Evolutionary conservation across 192 early-diverging fungal species (phyloP).

Genomic region (Mortierella antarctica): DNA sequence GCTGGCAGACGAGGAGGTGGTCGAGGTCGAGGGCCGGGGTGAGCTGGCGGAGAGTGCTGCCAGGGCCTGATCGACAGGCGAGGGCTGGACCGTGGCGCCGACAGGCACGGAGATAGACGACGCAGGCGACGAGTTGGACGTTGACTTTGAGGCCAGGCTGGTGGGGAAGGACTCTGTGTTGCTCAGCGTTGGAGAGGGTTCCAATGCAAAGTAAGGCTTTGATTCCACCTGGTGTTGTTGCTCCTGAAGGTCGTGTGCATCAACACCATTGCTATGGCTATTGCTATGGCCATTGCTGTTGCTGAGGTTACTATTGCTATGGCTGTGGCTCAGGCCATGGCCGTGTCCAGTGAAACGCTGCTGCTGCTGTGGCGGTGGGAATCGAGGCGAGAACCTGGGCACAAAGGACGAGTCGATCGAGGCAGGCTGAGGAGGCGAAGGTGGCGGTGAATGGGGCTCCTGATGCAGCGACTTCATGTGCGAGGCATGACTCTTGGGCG

Average conservation of each 20-base stretch:
- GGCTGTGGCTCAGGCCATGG: background rate
- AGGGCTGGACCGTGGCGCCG: background rate
- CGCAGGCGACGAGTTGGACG: conserved; percentile 28
- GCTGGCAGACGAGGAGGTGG: conserved; percentile 14
- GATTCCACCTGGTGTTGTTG: conserved; percentile 6
- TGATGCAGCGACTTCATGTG: conserved; percentile 1
- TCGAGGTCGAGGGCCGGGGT: conserved; percentile 21
- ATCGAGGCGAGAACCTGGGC: background rate
- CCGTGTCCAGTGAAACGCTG: background rate
- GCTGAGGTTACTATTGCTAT: background rate
- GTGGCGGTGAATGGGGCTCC: conserved; percentile 11
- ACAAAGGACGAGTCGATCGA: background rate
- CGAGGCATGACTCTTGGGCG: conserved; percentile 9
- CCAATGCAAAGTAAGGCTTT: conserved; percentile 6
- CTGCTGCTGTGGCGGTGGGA: conserved; percentile 10
- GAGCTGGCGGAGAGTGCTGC: conserved; percentile 21
- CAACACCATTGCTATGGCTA: background rate
- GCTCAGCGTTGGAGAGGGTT: conserved; percentile 37
- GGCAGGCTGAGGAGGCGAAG: conserved; percentile 14
- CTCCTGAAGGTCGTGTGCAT: conserved; percentile 5
- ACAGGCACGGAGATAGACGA: conserved; percentile 27
- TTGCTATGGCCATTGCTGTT: background rate
- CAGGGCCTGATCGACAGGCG: conserved; percentile 17
- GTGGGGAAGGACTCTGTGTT: conserved; percentile 28
- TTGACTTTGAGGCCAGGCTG: conserved; percentile 7